These are phyloP conservation scores for Prosopis cineraria DNA, from an alignment of 306 rosid genomes.

Conservation along the genomic window DNA sequence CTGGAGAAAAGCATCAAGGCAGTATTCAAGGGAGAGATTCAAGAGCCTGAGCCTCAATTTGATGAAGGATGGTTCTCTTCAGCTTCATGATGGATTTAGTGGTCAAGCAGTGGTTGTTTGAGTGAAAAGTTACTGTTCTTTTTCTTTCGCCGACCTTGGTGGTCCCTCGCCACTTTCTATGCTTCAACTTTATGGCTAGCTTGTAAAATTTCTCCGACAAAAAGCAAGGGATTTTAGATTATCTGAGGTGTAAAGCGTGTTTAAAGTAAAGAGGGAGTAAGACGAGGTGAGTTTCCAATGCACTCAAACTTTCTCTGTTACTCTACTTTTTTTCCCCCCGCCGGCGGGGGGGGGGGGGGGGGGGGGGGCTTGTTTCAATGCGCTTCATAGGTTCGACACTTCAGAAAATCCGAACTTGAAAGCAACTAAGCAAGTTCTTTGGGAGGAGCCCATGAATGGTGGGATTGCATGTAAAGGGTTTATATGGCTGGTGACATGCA, in stretches of 20 bases:
- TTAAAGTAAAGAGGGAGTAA: background rate
- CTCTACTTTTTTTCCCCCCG: background rate
- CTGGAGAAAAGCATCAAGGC: slow-evolving; percentile 98
- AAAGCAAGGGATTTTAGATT: slow-evolving; percentile 14
- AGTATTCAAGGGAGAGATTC: slow-evolving; percentile 93
- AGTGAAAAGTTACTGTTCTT: slow-evolving; percentile 35
- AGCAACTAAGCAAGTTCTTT: no score
- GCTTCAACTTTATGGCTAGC: slow-evolving; percentile 34
- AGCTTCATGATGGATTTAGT: slow-evolving; percentile 76
- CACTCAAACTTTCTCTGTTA: background rate
- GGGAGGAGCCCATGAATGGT: background rate
- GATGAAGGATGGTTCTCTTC: slow-evolving; percentile 93
- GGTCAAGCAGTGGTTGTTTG: slow-evolving; percentile 79
- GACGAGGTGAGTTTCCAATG: background rate
- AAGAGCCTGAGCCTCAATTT: slow-evolving; percentile 87
- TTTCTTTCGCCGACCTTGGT: slow-evolving; percentile 22
- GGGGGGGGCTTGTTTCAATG: background rate
- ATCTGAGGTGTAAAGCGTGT: background rate
- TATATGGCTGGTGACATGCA: slow-evolving; percentile 13
- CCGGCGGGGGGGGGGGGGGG: no score
- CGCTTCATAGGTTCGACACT: background rate
- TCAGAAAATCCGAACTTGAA: no score
- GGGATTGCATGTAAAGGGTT: slow-evolving; percentile 31
- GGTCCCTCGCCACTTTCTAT: slow-evolving; percentile 32
- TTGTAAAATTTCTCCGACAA: slow-evolving; percentile 30